Evolutionary conservation across 2,329 filamentous ascomycete species (phyloP).

Genomic region (Colletotrichum shisoi): DNA sequence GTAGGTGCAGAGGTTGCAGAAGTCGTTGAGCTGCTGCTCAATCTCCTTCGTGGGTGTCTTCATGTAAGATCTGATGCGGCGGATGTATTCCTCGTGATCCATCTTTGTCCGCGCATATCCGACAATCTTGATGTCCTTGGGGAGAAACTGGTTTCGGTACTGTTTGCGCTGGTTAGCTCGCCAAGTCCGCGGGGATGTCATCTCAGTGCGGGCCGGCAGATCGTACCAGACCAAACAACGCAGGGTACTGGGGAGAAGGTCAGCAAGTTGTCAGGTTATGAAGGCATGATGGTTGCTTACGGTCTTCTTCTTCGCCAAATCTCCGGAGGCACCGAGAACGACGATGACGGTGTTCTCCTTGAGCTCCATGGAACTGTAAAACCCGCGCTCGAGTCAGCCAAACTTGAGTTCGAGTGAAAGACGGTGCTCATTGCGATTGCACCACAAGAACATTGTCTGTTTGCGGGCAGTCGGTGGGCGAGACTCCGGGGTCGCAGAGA

Average conservation of each 20-base stretch:
- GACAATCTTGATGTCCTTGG: conserved; percentile 93
- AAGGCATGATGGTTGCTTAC: conserved; percentile 56
- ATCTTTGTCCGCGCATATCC: conserved; percentile 99
- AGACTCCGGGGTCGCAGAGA: conserved; percentile 16
- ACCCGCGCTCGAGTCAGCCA: conserved; percentile 20
- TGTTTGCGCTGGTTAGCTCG: conserved; percentile 50
- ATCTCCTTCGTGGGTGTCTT: conserved; percentile 98
- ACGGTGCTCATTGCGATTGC: conserved; percentile 11
- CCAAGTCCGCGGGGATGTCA: background rate
- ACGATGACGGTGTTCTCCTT: conserved; percentile 98
- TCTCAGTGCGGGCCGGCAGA: conserved; percentile 14
- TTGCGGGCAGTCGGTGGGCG: background rate
- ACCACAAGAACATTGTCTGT: conserved; percentile 1
- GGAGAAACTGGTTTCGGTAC: conserved; percentile 99
- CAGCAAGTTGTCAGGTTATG: conserved; percentile 40
- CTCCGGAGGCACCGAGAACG: conserved; percentile 94
- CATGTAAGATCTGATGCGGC: conserved; percentile 95
- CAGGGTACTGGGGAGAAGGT: conserved; percentile 75
- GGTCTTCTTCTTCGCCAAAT: conserved; percentile 99
- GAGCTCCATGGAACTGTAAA: conserved; percentile 81
- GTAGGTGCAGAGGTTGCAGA: conserved; percentile 88
- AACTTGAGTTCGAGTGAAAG: conserved; percentile 8
- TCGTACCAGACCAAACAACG: conserved; percentile 95
- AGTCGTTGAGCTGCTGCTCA: conserved; percentile 92
- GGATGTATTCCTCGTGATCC: conserved; percentile 95